Base-by-base conservation (phyloP, 805 yeast genomes). In the Vanderwaltozyma tropicalis region DNA sequence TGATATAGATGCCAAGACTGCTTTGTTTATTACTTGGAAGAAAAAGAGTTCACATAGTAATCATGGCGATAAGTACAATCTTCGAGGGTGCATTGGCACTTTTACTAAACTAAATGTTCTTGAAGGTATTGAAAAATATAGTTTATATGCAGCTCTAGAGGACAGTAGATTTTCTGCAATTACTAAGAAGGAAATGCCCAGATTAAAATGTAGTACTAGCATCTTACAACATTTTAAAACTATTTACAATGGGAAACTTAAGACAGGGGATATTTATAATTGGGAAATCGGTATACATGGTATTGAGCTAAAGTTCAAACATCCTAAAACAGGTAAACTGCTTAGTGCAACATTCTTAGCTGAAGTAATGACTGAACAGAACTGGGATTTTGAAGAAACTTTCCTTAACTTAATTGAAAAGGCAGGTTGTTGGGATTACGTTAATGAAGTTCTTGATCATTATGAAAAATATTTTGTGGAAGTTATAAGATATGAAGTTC, bases 1-100 rank as follows among this genome's bases (percentile, higher is more conserved):
- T 1, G 33, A 48, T 35, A 32, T 34, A 14, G 32, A 24, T 13
- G 59, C 47, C 31, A 50, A 54, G 29, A 61, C 64, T 6, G 92
- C 97, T 0, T 61, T 89, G 20, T 92, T 92, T 62, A 81, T 89
- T 24, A 92, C 97, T 0, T 92, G 96, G 95, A 78, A 76, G 48
- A 68, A 71, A 40, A 47, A 49, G 15, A 40, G 45, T 4, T 24
- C n/a, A n/a, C 15, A 16, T 17, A 35, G 13, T 2, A 28, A 20
- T 32, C 37, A 37, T 8, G 39, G 34, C 13, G 39, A 40, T n/a
- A 37, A 27, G 1, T 58, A 53, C 37, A 36, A 33, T 9, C 63
- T 89, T 34, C 66, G 97, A 31, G 98, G 98, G 0, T 89, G 98
- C 53, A 92, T 89, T 38, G 98, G 98, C 1, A 88, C 95, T 0